These are phyloP conservation scores for Pythium phragmiticola DNA, from an alignment of 352 stramenopile species.

Conservation along the genomic window DNA sequence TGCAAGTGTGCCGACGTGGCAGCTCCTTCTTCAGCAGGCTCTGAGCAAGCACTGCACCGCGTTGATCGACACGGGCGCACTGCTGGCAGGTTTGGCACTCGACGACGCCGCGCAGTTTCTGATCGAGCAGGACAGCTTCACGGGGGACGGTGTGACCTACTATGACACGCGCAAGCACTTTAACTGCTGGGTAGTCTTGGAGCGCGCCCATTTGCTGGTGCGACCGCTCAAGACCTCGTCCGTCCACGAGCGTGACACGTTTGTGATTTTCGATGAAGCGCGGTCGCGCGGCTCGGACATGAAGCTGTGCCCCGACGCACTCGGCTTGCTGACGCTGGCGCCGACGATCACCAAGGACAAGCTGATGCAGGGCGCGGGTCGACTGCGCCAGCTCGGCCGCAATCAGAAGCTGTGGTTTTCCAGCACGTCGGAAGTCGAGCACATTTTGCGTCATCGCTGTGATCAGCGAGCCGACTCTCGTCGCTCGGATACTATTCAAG, in stretches of 20 bases:
- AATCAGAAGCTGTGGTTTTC: constrained; percentile 70
- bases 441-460: constrained; percentile 29
- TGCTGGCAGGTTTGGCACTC: constrained; percentile 68
- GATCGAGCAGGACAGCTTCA: constrained; percentile 30
- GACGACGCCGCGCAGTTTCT: constrained; percentile 53
- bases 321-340: constrained; percentile 81
- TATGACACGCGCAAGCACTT: constrained; percentile 57
- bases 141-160: constrained; percentile 66
- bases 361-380: constrained; percentile 89
- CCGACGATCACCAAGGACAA: constrained; percentile 91
- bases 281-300: constrained; percentile 87
- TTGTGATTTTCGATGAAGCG: constrained; percentile 91
- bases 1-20: background rate
- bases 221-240: constrained; percentile 56
- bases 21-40: background rate
- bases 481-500: background rate
- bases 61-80: constrained; percentile 83
- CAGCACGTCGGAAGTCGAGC: constrained; percentile 63
- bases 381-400: constrained; percentile 76
- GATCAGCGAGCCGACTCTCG: background rate
- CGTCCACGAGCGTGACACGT: constrained; percentile 76
- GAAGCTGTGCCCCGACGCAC: constrained; percentile 64
- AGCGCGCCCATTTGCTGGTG: constrained; percentile 45
- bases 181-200: constrained; percentile 81
- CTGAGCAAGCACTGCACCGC: constrained; percentile 19